These are phyloP conservation scores for Xylariaceae sp. DNA, from an alignment of 2,329 filamentous ascomycete species.

Conservation along the genomic window DNA sequence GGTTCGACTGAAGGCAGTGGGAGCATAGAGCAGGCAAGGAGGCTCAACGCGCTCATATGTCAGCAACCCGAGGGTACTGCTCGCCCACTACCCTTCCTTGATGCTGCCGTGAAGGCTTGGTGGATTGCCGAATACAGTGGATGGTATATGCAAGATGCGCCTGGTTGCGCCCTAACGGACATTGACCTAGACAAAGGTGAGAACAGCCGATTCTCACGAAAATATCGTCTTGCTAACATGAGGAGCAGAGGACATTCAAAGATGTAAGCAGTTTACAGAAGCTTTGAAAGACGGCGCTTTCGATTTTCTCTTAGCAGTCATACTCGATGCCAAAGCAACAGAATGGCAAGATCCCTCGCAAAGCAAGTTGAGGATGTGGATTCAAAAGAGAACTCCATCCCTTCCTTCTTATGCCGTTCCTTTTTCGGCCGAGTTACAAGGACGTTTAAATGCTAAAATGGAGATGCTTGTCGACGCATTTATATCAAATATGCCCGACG, in stretches of 20 bases:
- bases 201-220: slow-evolving; percentile 17
- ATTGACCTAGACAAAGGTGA: slow-evolving; percentile 58
- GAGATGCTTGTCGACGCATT: slow-evolving; percentile 88
- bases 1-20: slow-evolving; percentile 70
- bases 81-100: slow-evolving; percentile 70
- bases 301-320: slow-evolving; percentile 82
- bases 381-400: slow-evolving; percentile 72
- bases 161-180: slow-evolving; percentile 52
- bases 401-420: slow-evolving; percentile 62
- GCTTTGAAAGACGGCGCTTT: slow-evolving; percentile 84
- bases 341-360: slow-evolving; percentile 88
- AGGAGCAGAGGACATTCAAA: slow-evolving; percentile 59
- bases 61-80: slow-evolving; percentile 59
- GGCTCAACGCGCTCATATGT: slow-evolving; percentile 64
- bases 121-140: slow-evolving; percentile 94
- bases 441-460: slow-evolving; percentile 69
- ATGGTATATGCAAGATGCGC: slow-evolving; percentile 72
- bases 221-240: slow-evolving; percentile 23
- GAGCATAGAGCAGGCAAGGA: slow-evolving; percentile 62
- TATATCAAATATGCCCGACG: slow-evolving; percentile 91
- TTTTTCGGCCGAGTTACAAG: slow-evolving; percentile 68
- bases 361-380: slow-evolving; percentile 71
- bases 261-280: slow-evolving; percentile 68
- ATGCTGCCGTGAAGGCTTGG: slow-evolving; percentile 72
- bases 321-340: slow-evolving; percentile 71